Evolutionary conservation across 345 rosid species (phyloP).

Genomic region (Leavenworthia alabamica): DNA sequence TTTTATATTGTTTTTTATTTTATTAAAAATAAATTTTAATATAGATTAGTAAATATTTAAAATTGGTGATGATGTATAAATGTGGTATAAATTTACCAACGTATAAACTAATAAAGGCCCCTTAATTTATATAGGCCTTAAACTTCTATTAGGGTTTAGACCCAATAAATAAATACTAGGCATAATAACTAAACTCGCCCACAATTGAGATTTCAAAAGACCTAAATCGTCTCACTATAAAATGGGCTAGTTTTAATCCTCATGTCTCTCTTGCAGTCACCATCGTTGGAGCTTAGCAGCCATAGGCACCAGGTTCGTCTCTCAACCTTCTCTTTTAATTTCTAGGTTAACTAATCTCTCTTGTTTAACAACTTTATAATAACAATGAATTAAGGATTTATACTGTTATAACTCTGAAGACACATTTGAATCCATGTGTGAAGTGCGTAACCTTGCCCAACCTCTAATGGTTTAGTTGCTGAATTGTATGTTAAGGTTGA

Average conservation of each 20-base stretch:
- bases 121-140: too few relatives aligned
- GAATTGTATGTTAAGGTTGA: neutral
- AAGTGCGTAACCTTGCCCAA: too few relatives aligned
- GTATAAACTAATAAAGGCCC: too few relatives aligned
- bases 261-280: neutral
- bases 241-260: neutral
- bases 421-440: neutral
- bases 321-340: neutral
- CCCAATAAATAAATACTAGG: too few relatives aligned
- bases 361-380: neutral
- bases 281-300: constrained; percentile 7
- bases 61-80: too few relatives aligned
- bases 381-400: neutral
- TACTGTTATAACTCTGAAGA: neutral
- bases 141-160: too few relatives aligned
- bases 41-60: too few relatives aligned
- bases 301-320: neutral
- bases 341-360: neutral
- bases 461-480: neutral
- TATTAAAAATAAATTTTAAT: too few relatives aligned
- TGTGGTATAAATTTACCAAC: too few relatives aligned
- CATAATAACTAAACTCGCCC: neutral
- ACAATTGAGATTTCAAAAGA: neutral
- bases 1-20: too few relatives aligned
- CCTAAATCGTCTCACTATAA: neutral